A percentile compares a stretch with the other conserved stretches of the same genome.
phyloP scores from a whole-genome alignment of 352 stramenopile genomes.

The Globisporangium radiosum region DNA sequence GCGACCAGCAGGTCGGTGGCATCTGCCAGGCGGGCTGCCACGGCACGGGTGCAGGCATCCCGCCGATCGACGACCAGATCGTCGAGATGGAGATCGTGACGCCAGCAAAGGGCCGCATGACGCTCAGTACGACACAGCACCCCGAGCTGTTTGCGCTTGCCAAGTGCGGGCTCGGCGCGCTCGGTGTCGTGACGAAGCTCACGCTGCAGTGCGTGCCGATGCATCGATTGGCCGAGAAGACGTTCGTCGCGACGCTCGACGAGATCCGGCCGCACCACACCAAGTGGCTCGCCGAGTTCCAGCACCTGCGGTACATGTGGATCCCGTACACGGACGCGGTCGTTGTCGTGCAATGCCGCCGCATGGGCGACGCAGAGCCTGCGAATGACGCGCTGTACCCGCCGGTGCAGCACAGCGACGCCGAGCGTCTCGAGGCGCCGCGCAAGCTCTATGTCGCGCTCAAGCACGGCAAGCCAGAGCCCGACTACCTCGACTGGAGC shows the following conservation, averaged over 20 bases:
- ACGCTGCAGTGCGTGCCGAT: constrained; percentile 93
- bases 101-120: constrained; percentile 87
- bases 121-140: constrained; percentile 74
- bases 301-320: constrained; percentile 97
- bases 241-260: constrained; percentile 82
- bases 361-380: constrained; percentile 38
- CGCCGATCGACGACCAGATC: constrained; percentile 97
- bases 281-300: constrained; percentile 64
- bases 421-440: constrained; percentile 70
- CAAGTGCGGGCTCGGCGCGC: constrained; percentile 92
- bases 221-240: constrained; percentile 93
- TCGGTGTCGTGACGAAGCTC: constrained; percentile 96
- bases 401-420: constrained; percentile 33
- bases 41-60: constrained; percentile 92
- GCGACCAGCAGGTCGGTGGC: constrained; percentile 96
- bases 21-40: constrained; percentile 95
- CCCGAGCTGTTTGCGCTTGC: constrained; percentile 88
- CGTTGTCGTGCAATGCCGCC: constrained; percentile 90
- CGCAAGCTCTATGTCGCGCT: constrained; percentile 78
- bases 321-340: constrained; percentile 96
- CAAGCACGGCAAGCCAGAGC: constrained; percentile 39
- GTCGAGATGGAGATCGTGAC: constrained; percentile 95
- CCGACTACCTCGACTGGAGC: constrained; percentile 67
- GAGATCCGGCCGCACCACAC: constrained; percentile 83
- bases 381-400: constrained; percentile 35